Conservation (phyloP, 441 rosid species). For the Viola pubescens region DNA sequence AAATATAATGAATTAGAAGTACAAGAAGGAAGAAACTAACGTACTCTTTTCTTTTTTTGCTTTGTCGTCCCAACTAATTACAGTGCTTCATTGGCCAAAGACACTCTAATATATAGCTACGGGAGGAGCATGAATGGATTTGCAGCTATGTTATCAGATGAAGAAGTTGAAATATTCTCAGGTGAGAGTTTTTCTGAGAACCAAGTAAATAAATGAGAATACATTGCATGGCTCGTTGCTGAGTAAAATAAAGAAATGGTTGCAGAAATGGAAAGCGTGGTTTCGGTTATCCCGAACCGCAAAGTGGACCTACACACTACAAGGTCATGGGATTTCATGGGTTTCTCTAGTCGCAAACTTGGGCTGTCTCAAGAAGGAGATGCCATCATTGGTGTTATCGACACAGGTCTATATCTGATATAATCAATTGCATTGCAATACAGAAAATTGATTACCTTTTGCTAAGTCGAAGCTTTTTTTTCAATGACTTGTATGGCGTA, state of each 20-base stretch:
- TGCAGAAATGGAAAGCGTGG: conserved; percentile 53
- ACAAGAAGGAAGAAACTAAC: neutral
- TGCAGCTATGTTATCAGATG: conserved; percentile 55
- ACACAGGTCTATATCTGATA: conserved; percentile 12
- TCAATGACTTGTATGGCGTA: neutral
- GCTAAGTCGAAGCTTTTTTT: neutral
- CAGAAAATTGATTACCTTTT: neutral
- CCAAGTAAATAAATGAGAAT: too few species aligned
- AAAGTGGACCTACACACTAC: conserved; percentile 58
- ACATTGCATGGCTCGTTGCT: too few species aligned
- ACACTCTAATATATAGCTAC: conserved; percentile 36
- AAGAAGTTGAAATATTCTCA: conserved; percentile 31
- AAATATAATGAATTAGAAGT: neutral
- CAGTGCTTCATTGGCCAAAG: conserved; percentile 28
- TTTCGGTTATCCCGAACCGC: conserved; percentile 63
- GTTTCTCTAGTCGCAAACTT: conserved; percentile 33
- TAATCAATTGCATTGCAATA: neutral
- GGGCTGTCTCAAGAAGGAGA: conserved; percentile 14
- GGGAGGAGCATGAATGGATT: conserved; percentile 74
- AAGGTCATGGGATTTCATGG: conserved; percentile 82
- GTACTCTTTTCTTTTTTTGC: neutral
- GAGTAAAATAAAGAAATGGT: neutral
- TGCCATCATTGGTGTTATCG: conserved; percentile 19
- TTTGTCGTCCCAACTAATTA: neutral
- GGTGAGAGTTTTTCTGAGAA: conserved; percentile 16